Base-by-base conservation (phyloP, 441 rosid species). In the Euphorbia celastroides region DNA sequence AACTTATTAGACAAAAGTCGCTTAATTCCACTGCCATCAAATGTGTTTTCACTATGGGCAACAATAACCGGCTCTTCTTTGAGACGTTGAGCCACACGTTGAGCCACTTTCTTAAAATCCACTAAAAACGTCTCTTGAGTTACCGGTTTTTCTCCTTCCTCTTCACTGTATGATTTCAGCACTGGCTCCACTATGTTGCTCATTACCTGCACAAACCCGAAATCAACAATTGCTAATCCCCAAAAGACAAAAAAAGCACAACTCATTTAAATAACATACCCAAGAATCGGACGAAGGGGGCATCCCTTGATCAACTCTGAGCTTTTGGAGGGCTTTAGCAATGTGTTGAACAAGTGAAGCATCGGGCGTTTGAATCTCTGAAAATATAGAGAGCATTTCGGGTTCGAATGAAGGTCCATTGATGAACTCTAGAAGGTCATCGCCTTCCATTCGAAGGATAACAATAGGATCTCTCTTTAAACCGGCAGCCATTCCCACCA, bases 401-500 rank as follows among this genome's bases (percentile, higher is more conserved):
- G 82, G 32, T 76, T 94, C 99, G 68, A 81, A 94, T 67, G 72
- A 65, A 3, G 94, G 84, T 54, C 90, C 78, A 41, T 78, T 70
- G 62, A 90, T 72, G 73, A 94, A 92, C 82, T 92, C 98, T 5
- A 52, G 57, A 9, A 94, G 92, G 80, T 94, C 99, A 79, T 89
- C 97, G 50, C 99, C 98, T 61, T 94, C 99, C 42, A 94, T 89
- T 54, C 97, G 96, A 57, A 94, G 97, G 77, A 94, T 92, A 57
- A 92, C 90, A 26, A 94, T 84, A 54, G 97, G 98, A 72, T 94
- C 98, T 59, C 99, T 81, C 80, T 94, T 87, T 80, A 94, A 77
- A 57, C 99, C 98, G 19, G 97, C 86, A 31, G 99, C 98, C 99
- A 94, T 89, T 27, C 98, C 99, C 71, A 92, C 63, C 71, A 94